Conservation (phyloP, 805 yeast genomes). For the Cyberlindnera misumaiensis region DNA sequence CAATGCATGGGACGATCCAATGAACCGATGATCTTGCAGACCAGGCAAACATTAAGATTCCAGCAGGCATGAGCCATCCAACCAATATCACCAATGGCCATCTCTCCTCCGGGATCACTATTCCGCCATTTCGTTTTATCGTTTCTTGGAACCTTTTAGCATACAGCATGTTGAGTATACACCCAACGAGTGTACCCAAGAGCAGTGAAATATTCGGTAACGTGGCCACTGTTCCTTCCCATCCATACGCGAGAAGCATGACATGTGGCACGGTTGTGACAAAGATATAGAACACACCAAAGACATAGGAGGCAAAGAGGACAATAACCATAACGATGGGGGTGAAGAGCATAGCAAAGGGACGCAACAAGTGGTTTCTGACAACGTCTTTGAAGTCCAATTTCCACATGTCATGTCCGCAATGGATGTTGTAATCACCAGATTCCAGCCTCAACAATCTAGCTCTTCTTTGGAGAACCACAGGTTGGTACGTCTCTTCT, state of each 20-base stretch:
- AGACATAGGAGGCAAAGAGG: constrained; percentile 42
- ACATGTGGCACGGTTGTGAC: constrained; percentile 39
- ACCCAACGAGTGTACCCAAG: constrained; percentile 31
- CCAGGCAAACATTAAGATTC: constrained; percentile 62
- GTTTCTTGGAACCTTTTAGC: constrained; percentile 27
- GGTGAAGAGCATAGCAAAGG: constrained; percentile 14
- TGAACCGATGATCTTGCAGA: constrained; percentile 37
- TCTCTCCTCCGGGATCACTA: constrained; percentile 54
- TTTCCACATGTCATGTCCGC: constrained; percentile 15
- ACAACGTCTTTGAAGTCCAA: constrained; percentile 11
- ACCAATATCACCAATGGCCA: constrained; percentile 46
- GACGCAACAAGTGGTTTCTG: constrained; percentile 11
- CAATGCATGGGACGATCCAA: constrained; percentile 55
- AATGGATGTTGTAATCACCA: constrained; percentile 10
- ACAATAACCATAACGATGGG: constrained; percentile 35
- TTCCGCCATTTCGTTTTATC: constrained; percentile 35
- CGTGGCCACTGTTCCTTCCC: constrained; percentile 28
- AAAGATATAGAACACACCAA: constrained; percentile 39
- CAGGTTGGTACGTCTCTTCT: constrained; percentile 13
- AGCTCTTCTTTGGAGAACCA: constrained; percentile 9
- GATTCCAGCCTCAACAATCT: constrained; percentile 8
- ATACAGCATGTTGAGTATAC: constrained; percentile 26
- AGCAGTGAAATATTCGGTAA: constrained; percentile 32
- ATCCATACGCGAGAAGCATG: constrained; percentile 23
- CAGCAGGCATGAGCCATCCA: constrained; percentile 40